Evolutionary conservation across 371 early-diverging fungal species (phyloP), one percentile per base, ranked within the genome.

Genomic region (Rhizopus sp.): DNA sequence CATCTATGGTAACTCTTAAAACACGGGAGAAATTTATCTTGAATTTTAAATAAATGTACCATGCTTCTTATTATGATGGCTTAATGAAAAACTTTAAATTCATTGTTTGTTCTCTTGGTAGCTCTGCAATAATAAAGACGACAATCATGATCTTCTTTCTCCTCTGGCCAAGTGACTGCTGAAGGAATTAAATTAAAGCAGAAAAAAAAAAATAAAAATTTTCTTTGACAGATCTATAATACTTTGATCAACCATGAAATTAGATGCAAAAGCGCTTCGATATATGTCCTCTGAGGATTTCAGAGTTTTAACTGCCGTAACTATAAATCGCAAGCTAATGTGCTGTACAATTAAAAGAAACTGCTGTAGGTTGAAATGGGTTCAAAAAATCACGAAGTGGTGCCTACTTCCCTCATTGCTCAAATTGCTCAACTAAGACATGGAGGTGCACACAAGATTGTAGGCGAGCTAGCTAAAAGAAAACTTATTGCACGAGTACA

Each of bases 301-400:
- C 78, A 84, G 99, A 60, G 95, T 97, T 46, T 81, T 98, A 48
- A 94, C 95, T 9, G 96, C 99, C 47, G 94, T 92, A 83, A 61
- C 80, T 54, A 34, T 5, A 49, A 16, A 37, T 30, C 1, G 10
- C 38, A 16, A 42, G 7, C 10, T 42, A 12, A n/a, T 15, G 15
- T 1, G 13, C 0, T 13, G 16, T 46, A n/a, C 10, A 50, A 8
- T 12, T 10, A n/a, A 42, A 47, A 40, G 17, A 16, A 38, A 44
- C 10, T 7, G 33, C 12, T 46, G 13, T 74, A 93, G 86, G 84
- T 91, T 7, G 99, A 98, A 77, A 95, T 97, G 89, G 99, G 97
- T 8, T 90, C 93, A 23, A 92, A 94, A 67, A 98, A 98, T 80
- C 99, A 98, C 76, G 96, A 97, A 75, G 87, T 97, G 8, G 99